These are phyloP conservation scores for Kalmusia sp. DNA, from an alignment of 2,329 filamentous ascomycete genomes.

Conservation along the genomic window DNA sequence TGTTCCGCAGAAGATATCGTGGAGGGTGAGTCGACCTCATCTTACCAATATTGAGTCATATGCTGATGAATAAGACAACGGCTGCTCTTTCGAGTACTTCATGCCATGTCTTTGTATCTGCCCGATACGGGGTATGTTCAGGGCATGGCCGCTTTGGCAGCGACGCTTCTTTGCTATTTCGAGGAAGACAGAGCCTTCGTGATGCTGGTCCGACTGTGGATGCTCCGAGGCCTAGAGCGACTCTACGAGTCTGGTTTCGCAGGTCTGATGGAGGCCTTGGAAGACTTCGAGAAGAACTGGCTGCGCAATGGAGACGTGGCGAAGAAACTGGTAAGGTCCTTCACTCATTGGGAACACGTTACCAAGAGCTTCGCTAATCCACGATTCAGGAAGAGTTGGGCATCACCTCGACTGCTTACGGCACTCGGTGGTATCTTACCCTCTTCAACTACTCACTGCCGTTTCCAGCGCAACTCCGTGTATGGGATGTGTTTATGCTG, in stretches of 20 bases:
- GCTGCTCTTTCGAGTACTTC: conserved; percentile 88
- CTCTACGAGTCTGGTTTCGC: conserved; percentile 86
- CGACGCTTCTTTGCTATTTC: conserved; percentile 93
- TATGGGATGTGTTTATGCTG: conserved; percentile 98
- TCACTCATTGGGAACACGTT: not conserved
- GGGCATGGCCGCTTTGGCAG: conserved; percentile 93
- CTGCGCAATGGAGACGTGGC: conserved; percentile 79
- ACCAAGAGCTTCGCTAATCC: conserved; percentile 24
- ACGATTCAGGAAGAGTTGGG: conserved; percentile 69
- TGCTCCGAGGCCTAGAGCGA: conserved; percentile 81
- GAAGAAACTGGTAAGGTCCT: conserved; percentile 72
- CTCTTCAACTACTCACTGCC: conserved; percentile 97
- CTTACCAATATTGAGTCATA: conserved; percentile 17
- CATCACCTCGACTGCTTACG: conserved; percentile 91
- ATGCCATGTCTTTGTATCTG: conserved; percentile 89
- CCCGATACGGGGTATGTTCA: conserved; percentile 94
- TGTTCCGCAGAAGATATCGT: conserved; percentile 91
- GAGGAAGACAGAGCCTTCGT: conserved; percentile 94
- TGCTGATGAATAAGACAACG: conserved; percentile 63
- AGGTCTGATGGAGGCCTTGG: conserved; percentile 83
- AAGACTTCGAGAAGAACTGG: conserved; percentile 87
- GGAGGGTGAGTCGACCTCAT: conserved; percentile 64
- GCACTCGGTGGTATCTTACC: conserved; percentile 95
- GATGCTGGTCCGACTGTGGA: conserved; percentile 96
- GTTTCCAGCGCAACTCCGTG: conserved; percentile 89